These are phyloP conservation scores for Solanum pinnatisectum DNA, from an alignment of 257 asterid genomes.

Conservation along the genomic window DNA sequence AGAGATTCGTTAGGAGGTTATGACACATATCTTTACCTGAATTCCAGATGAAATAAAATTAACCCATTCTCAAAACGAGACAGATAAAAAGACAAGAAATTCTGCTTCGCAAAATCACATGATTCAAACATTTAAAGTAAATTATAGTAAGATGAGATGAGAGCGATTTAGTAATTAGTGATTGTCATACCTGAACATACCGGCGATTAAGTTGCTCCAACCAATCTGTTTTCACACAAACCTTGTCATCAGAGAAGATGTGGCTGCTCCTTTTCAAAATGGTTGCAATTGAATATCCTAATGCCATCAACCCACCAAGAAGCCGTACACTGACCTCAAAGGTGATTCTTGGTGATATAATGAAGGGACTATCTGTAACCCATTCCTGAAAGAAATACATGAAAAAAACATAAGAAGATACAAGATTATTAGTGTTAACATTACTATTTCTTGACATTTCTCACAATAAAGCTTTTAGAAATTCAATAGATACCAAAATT, in stretches of 20 bases:
- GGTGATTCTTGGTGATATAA: conserved; percentile 94
- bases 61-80: background rate
- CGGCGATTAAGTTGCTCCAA: conserved; percentile 91
- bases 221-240: conserved; percentile 91
- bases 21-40: background rate
- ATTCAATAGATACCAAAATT: background rate
- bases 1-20: background rate
- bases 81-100: background rate
- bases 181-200: conserved; percentile 67
- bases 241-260: conserved; percentile 61
- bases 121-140: background rate
- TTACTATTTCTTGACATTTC: background rate
- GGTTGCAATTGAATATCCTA: conserved; percentile 94
- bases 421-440: background rate
- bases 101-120: background rate
- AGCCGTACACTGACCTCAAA: conserved; percentile 99
- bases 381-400: conserved; percentile 68
- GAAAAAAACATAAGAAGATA: conserved; percentile 2
- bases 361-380: conserved; percentile 91
- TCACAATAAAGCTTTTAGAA: background rate
- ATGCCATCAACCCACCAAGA: conserved; percentile 98
- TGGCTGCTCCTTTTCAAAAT: conserved; percentile 95
- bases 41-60: background rate
- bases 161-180: background rate
- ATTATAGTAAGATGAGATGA: background rate